A percentile compares a stretch with the other conserved stretches of the same genome.
Conservation (phyloP, 225 moss, liverwort and hornwort genomes). For the Sphagnum contortum region DNA sequence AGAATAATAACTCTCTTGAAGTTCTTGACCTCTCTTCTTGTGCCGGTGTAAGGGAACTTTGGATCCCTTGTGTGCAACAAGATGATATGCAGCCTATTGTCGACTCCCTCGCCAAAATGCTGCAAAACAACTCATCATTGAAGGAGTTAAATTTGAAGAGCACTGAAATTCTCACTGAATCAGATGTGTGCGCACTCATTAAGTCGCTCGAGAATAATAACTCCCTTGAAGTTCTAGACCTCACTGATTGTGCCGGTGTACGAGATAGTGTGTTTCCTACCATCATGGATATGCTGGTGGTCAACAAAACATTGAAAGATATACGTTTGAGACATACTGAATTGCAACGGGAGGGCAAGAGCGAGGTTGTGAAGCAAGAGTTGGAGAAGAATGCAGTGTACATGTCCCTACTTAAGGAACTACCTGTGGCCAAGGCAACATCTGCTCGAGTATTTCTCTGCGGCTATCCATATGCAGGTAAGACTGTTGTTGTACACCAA, state of each 20-base stretch:
- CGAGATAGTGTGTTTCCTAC: neutral
- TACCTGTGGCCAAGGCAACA: neutral
- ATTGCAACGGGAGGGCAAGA: neutral
- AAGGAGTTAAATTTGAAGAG: neutral
- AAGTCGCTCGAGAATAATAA: neutral
- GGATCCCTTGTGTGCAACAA: neutral
- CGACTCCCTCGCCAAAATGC: neutral
- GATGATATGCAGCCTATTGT: neutral
- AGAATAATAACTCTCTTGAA: neutral
- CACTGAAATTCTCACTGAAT: neutral
- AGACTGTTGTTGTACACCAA: too few relatives aligned
- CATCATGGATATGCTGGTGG: neutral
- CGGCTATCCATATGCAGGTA: neutral
- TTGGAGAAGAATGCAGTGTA: neutral
- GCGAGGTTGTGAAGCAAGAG: neutral
- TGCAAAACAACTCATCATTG: neutral
- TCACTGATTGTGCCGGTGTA: neutral
- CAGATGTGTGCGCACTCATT: neutral
- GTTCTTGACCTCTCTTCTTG: neutral
- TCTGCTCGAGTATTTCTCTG: neutral
- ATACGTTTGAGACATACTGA: neutral
- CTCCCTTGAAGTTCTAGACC: neutral
- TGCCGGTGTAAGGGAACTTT: neutral
- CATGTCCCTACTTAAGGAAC: neutral
- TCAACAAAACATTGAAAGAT: neutral